Conservation (phyloP, 768 basidiomycete species). For the Russula emetica region DNA sequence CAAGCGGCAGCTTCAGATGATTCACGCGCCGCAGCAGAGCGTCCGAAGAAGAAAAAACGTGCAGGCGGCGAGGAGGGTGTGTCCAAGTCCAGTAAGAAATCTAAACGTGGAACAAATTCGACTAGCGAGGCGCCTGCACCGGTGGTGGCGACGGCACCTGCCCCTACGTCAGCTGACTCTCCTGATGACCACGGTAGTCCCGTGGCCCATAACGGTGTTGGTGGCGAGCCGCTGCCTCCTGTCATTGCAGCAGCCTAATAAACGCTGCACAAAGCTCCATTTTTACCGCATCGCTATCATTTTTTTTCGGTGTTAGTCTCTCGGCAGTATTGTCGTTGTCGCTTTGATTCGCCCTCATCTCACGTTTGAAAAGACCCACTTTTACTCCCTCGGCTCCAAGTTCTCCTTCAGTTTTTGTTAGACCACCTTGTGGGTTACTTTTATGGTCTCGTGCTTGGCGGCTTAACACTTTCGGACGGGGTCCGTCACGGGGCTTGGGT, state of each 20-base stretch:
- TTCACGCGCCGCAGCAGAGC: neutral
- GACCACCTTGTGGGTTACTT: conserved; percentile 23
- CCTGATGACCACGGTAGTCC: conserved; percentile 21
- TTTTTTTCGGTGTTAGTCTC: neutral
- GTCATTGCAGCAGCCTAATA: conserved; percentile 28
- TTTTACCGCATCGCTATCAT: neutral
- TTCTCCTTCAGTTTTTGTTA: conserved; percentile 8
- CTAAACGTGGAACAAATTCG: conserved; percentile 29
- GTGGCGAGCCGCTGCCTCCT: conserved; percentile 22
- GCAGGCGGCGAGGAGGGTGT: conserved; percentile 33
- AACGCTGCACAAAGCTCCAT: neutral
- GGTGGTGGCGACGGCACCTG: neutral
- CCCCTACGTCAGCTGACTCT: conserved; percentile 7
- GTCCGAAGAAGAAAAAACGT: conserved; percentile 25
- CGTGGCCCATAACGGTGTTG: conserved; percentile 13
- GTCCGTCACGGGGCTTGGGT: neutral
- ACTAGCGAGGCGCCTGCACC: neutral
- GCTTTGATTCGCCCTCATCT: neutral
- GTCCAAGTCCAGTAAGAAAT: conserved; percentile 34
- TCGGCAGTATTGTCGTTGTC: neutral
- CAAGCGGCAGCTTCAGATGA: conserved; percentile 27
- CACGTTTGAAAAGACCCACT: neutral
- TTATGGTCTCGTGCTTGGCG: conserved; percentile 16
- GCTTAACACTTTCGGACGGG: conserved; percentile 24
- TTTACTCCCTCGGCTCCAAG: too few species aligned